Base-by-base conservation (phyloP, 2,329 filamentous ascomycete species). In the Pestalotiopsis sp. region DNA sequence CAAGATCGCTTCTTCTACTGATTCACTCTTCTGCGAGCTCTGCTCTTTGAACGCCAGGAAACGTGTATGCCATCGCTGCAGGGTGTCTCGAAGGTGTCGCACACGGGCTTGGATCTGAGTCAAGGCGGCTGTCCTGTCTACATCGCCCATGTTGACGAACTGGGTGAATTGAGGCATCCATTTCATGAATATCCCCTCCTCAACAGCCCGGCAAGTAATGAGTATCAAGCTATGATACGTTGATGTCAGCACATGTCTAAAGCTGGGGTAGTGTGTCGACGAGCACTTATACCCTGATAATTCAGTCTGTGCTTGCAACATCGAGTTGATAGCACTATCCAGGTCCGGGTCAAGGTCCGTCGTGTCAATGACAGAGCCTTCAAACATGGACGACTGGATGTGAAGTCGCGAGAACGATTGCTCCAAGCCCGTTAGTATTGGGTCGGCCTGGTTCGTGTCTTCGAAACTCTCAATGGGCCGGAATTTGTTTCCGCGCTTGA, bases 311-410 rank as follows among this genome's bases (percentile, higher is more conserved):
- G 59, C 59, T 39, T 61, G 31, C 38, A 36, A n/a, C 20, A 27
- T 36, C 27, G 59, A 36, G 31, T n/a, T 17, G 27, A 39, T 36
- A 9, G 27, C 31, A 36, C 59, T 31, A 36, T 61, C 14, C 4
- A 61, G 59, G 27, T 36, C n/a, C 31, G 27, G 4, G 17, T 20
- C 17, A 31, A 17, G 27, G n/a, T 59, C 27, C 27, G 12, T 20
- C 13, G 59, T 36, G 14, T 36, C 27, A 12, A 17, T 36, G 13
- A 59, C 23, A 13, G 57, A 39, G n/a, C 59, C 59, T 39, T 61
- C 59, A 39, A 61, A 61, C 59, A 61, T 61, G n/a, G 59, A 61
- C 59, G 25, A 61, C 9, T 61, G 59, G 38, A 61, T 36, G 11
- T 27, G n/a, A 20, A 61, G 59, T 27, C 31, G 25, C 3, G 59